Evolutionary conservation across 2,329 filamentous ascomycete species (phyloP).

Genomic region (Colletotrichum sansevieriae): DNA sequence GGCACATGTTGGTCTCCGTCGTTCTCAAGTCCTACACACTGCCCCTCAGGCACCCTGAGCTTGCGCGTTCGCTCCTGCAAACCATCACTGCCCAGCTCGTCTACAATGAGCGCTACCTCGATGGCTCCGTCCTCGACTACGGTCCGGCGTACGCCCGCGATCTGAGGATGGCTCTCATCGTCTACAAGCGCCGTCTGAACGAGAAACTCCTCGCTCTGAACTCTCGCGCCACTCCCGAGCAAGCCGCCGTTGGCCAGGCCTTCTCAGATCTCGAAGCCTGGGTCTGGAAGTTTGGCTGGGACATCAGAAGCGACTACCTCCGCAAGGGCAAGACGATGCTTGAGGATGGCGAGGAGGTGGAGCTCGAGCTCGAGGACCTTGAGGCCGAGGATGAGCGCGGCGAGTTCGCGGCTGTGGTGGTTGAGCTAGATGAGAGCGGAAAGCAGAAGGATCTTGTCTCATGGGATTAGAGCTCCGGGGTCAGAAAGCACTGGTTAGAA

Average conservation of each 20-base stretch:
- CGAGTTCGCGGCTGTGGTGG: slow-evolving; percentile 66
- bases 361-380: slow-evolving; percentile 62
- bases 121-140: slow-evolving; percentile 58
- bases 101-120: slow-evolving; percentile 64
- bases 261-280: slow-evolving; percentile 64
- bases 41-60: slow-evolving; percentile 55
- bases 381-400: slow-evolving; percentile 67
- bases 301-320: slow-evolving; percentile 64
- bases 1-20: slow-evolving; percentile 65
- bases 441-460: slow-evolving; percentile 65
- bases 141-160: slow-evolving; percentile 48
- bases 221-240: slow-evolving; percentile 52
- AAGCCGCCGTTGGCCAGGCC: slow-evolving; percentile 59
- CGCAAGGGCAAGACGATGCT: slow-evolving; percentile 63
- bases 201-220: slow-evolving; percentile 58
- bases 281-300: slow-evolving; percentile 66
- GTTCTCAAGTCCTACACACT: slow-evolving; percentile 65
- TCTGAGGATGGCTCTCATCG: slow-evolving; percentile 62
- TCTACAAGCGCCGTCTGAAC: slow-evolving; percentile 67
- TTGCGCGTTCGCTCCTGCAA: slow-evolving; percentile 62
- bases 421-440: slow-evolving; percentile 66
- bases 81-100: slow-evolving; percentile 67
- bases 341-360: slow-evolving; percentile 65
- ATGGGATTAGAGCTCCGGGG: slow-evolving; percentile 51
- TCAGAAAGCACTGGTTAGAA: slow-evolving; percentile 39